Evolutionary conservation across 202 grass and related monocot species (phyloP).

Genomic region (Hordeum pubiflorum): DNA sequence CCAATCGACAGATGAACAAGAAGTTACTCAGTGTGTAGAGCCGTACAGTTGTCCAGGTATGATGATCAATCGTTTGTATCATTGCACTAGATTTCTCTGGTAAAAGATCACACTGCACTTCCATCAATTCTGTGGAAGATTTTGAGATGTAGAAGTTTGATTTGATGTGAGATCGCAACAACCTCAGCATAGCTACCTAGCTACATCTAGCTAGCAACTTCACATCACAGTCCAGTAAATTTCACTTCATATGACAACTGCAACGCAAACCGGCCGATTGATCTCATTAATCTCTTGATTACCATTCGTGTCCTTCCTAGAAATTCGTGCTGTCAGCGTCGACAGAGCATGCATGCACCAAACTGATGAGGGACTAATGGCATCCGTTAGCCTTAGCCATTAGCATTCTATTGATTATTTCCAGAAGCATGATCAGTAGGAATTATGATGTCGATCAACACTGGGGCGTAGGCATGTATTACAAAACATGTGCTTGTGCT

Average conservation of each 20-base stretch:
- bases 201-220: neutral
- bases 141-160: slow-evolving; percentile 24
- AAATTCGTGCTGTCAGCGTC: slow-evolving; percentile 37
- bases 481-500: slow-evolving; percentile 30
- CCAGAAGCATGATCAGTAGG: slow-evolving; percentile 41
- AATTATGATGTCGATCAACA: slow-evolving; percentile 54
- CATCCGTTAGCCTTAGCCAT: slow-evolving; percentile 37
- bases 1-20: slow-evolving; percentile 34
- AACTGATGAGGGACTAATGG: slow-evolving; percentile 46
- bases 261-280: neutral
- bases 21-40: slow-evolving; percentile 26
- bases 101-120: slow-evolving; percentile 4
- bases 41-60: slow-evolving; percentile 46
- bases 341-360: slow-evolving; percentile 25
- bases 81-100: slow-evolving; percentile 32
- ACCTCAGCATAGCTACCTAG: slow-evolving; percentile 12
- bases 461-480: slow-evolving; percentile 38
- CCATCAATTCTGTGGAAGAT: neutral
- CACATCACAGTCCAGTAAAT: neutral
- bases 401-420: slow-evolving; percentile 44
- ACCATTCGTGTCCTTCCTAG: slow-evolving; percentile 20
- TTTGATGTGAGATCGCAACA: slow-evolving; percentile 12
- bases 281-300: slow-evolving; percentile 7
- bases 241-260: neutral
- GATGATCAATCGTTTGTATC: slow-evolving; percentile 28